phyloP scores from a whole-genome alignment of 2,329 filamentous ascomycete species.

The Dactylellina parvicollis region DNA sequence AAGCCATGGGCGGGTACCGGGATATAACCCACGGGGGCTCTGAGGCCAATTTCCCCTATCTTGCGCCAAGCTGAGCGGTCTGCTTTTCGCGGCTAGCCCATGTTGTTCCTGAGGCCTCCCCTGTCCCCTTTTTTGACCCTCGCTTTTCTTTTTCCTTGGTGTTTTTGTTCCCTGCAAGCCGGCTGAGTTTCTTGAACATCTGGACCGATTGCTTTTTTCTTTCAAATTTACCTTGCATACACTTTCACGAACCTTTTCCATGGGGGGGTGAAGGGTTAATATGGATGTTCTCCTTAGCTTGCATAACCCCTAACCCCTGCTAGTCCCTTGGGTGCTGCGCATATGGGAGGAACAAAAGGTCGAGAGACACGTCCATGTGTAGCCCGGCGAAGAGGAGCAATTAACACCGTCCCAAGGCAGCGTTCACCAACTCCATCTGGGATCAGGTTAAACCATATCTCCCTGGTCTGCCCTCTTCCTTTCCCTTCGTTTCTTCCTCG shows the following conservation, averaged over 20 bases:
- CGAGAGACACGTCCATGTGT: conserved; percentile 54
- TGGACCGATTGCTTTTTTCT: conserved; percentile 51
- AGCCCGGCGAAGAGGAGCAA: conserved; percentile 38
- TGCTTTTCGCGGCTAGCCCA: conserved; percentile 38
- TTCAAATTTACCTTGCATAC: conserved; percentile 54
- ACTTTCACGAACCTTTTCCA: conserved; percentile 49
- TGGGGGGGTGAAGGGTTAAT: conserved; percentile 40
- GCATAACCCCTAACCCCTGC: conserved; percentile 51
- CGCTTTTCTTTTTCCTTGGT: conserved; percentile 31
- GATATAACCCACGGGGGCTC: conserved; percentile 12
- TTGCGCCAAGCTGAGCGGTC: conserved; percentile 40
- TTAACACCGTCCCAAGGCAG: conserved; percentile 47
- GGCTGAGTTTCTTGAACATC: conserved; percentile 43
- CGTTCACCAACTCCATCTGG: conserved; percentile 53
- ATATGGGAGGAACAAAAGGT: conserved; percentile 51
- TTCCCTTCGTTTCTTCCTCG: conserved; percentile 53
- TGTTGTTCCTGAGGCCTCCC: conserved; percentile 41
- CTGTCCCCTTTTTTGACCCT: conserved; percentile 24
- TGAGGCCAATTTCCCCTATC: conserved; percentile 51
- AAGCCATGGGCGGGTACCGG: conserved; percentile 19
- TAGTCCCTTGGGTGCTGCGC: conserved; percentile 51
- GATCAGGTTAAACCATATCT: conserved; percentile 51
- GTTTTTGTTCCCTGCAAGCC: conserved; percentile 38
- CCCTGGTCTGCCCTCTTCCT: conserved; percentile 38
- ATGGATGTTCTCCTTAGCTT: conserved; percentile 53